Evolutionary conservation across 2,329 filamentous ascomycete species (phyloP), one percentile per base, ranked within the genome.

Genomic region (Cladorrhinum sp.): DNA sequence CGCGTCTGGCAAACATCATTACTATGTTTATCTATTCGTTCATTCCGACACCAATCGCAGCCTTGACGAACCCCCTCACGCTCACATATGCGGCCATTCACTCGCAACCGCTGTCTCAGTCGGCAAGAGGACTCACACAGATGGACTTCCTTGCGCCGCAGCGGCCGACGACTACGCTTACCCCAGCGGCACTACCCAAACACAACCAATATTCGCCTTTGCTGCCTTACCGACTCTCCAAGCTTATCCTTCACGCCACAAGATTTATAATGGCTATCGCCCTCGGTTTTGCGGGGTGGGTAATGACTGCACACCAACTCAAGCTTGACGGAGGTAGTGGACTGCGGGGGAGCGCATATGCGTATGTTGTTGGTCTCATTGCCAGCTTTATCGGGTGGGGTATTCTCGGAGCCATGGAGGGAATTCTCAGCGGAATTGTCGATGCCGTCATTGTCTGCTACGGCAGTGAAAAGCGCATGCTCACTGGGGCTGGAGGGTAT

Each of bases 341-440:
- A 0, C 72, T 88, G 55, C 85, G 85, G 51, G 95, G 95, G 8
- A 96, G 92, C 69, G 81, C 95, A 23, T 99, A 99, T 73, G 95
- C 94, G 1, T 99, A 98, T 71, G 85, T 98, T 1, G 91, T 99
- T 21, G 95, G 93, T 9, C 75, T 99, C 64, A 89, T 98, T 67
- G 95, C 95, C 16, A 92, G 91, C 63, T 92, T 94, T 58, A 97
- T 99, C 67, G 95, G 95, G 7, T 99, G 95, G 87, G 92, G 91
- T 4, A 88, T 98, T 1, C 80, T 99, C 55, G 92, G 92, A 24
- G 90, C 92, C 1, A 94, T 96, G 83, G 93, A 96, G 72, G 90
- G 92, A 14, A 89, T 96, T 18, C 77, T 96, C 23, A 90, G 90
- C 56, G 91, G 91, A 57, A 92, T 96, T 57, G 85, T 96, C 3